Base-by-base conservation (phyloP, 768 basidiomycete species). In the Kwoniella pini region DNA sequence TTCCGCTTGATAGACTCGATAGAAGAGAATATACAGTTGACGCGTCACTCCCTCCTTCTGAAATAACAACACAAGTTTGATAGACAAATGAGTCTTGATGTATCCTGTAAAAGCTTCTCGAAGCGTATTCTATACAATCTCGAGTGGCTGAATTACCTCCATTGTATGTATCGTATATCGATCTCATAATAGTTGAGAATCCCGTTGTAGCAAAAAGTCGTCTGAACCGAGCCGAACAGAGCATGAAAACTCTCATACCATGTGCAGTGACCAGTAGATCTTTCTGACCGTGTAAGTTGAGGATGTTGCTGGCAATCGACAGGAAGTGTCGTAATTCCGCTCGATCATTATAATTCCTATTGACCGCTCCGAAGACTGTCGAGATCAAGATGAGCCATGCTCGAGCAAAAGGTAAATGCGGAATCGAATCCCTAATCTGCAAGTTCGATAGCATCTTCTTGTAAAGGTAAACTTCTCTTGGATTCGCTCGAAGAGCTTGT, bases 391-490 rank as follows among this genome's bases (percentile, higher is more conserved):
- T 38, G 11, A 74, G 60, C 72, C 72, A 74, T 2, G 66, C 65
- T 45, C 72, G 54, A n/a, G 62, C 48, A 43, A 74, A 70, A 3
- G 65, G 60, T 0, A 67, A 44, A 44, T 68, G 58, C 3, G 28
- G 27, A n/a, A 65, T 57, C 10, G 67, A 70, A 3, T 38, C 44
- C 48, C 66, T 67, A n/a, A 74, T 64, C 33, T 68, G 69, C 12
- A 74, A 52, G 30, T 74, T 74, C 5, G 65, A 71, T 43, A 74
- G 54, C 72, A 74, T 74, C 59, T 69, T 69, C 60, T 74, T 74
- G 60, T 71, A 40, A 21, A 70, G 31, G 39, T 70, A 68, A 1
- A 68, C 70, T 26, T 74, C 72, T 36, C 70, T 30, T 0, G 72
- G 72, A 60, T 67, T 74, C 21, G 58, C 65, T 51, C 56, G 50